Percentiles rank a stretch among this genome's conserved stretches.
Evolutionary conservation across 139 green algal genomes (phyloP).

Genomic region (Tetradesmus lagerheimii): DNA sequence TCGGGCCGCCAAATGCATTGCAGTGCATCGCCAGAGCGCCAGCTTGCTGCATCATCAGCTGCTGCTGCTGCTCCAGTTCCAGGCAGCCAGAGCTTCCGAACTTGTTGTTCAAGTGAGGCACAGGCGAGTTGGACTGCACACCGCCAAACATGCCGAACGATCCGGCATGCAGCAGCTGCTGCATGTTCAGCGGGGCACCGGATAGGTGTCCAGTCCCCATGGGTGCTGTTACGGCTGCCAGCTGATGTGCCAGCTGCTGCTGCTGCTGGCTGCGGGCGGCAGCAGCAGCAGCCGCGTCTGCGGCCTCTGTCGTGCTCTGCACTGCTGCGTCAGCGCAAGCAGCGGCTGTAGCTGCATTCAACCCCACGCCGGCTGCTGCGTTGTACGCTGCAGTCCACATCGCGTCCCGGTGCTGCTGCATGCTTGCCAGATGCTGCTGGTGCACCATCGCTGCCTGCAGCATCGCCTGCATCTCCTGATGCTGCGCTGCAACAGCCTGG

Average conservation of each 20-base stretch:
- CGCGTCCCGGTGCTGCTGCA: conserved; percentile 20
- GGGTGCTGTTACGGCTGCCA: neutral
- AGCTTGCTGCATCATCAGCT: neutral
- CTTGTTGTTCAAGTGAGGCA: neutral
- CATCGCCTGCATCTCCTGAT: conserved; percentile 44
- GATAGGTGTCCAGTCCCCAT: no score
- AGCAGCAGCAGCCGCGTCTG: neutral
- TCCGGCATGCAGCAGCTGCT: neutral
- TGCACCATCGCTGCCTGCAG: conserved; percentile 26
- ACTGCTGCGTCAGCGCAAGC: conserved; percentile 20
- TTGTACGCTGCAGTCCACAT: conserved; percentile 32
- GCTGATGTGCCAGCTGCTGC: neutral
- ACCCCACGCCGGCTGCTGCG: conserved; percentile 7
- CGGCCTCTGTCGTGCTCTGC: conserved; percentile 1
- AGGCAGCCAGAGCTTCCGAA: neutral
- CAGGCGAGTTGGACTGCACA: neutral
- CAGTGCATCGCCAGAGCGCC: neutral
- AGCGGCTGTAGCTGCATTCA: neutral
- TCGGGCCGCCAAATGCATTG: neutral
- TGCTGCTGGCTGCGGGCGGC: neutral
- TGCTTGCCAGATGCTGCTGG: conserved; percentile 28
- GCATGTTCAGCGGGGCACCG: neutral
- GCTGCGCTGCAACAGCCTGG: conserved; percentile 52
- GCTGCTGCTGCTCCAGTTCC: neutral
- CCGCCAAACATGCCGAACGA: neutral